Base-by-base conservation (phyloP, 1,139 yeast species). In the Entelexis sorbosivorans region DNA sequence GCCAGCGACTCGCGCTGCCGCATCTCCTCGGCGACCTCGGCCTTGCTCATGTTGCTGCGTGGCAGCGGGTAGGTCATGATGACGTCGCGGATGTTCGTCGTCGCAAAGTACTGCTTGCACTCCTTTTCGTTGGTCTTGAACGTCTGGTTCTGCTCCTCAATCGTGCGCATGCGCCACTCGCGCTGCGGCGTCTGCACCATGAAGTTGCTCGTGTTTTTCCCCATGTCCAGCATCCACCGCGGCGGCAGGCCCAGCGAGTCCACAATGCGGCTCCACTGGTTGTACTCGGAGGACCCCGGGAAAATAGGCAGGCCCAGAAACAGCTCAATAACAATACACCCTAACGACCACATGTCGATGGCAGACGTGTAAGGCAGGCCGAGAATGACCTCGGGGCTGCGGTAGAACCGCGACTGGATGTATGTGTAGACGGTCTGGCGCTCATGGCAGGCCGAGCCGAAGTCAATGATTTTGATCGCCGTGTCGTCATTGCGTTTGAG, bases 271-370 rank as follows among this genome's bases (percentile, higher is more conserved):
- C 81, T 75, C 44, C 93, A 70, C 66, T 89, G 97, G 64, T 91
- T 88, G 67, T 82, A 91, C 66, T 91, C 98, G 0, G 96, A 85
- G 5, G 89, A 77, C 2, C 98, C 98, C 0, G 99, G 97, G 62
- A 91, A 88, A 61, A 91, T 74, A 1, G 99, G 99, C 52, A 91
- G 73, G 0, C 99, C 99, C 51, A 91, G 69, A 61, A 88, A 91
- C 51, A 91, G 70, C 65, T 91, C 99, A 0, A 96, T 96, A 34
- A 89, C 82, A 50, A 93, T 91, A 70, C 99, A 91, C 2, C 98
- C 99, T 44, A 91, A 71, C 1, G 97, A 88, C 99, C 99, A 91
- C 89, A 91, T 88, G 66, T 91, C 99, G 53, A 91, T 91, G 9
- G 95, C 81, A 20, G 95, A 81, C 0, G 96, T 84, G 56, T 71